phyloP scores from a whole-genome alignment of 2,329 filamentous ascomycete species.

The Tolypocladium inflatum region DNA sequence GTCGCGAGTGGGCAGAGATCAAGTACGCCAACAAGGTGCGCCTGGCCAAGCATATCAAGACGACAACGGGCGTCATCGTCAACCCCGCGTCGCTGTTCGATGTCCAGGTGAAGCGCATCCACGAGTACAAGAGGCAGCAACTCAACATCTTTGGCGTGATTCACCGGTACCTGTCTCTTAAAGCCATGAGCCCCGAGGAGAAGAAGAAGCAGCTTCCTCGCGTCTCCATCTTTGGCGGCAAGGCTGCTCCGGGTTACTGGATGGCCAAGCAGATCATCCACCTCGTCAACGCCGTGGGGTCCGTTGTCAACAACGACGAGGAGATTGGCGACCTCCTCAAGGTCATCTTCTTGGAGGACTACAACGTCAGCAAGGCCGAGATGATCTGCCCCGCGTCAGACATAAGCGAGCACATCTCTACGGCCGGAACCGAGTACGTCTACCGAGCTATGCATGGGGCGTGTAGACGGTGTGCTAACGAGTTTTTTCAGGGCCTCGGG shows the following conservation, averaged over 20 bases:
- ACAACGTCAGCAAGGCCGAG: conserved; percentile 99
- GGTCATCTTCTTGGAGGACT: conserved; percentile 95
- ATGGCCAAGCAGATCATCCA: conserved; percentile 99
- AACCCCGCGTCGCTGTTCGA: conserved; percentile 88
- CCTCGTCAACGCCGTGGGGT: conserved; percentile 83
- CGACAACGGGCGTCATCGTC: conserved; percentile 67
- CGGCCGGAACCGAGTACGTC: conserved; percentile 78
- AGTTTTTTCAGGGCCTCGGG: conserved; percentile 48
- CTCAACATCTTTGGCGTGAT: conserved; percentile 99
- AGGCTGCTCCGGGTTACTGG: conserved; percentile 97
- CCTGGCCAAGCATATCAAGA: conserved; percentile 84
- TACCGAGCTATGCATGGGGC: background rate
- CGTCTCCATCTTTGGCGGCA: conserved; percentile 94
- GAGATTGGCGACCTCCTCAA: conserved; percentile 93
- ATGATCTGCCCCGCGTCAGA: conserved; percentile 92
- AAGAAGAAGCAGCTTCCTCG: conserved; percentile 79
- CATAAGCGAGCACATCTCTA: conserved; percentile 97
- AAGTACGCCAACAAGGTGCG: conserved; percentile 94
- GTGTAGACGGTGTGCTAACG: conserved; percentile 3
- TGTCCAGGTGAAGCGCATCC: conserved; percentile 96
- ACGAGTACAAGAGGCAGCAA: conserved; percentile 98
- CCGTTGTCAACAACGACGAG: conserved; percentile 82
- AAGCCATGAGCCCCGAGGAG: conserved; percentile 73
- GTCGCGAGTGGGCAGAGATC: conserved; percentile 91
- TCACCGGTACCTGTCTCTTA: conserved; percentile 83